A percentile compares a stretch with the other conserved stretches of the same genome.
phyloP scores from a whole-genome alignment of 164 flowering plant species.

The Chimonanthus praecox region DNA sequence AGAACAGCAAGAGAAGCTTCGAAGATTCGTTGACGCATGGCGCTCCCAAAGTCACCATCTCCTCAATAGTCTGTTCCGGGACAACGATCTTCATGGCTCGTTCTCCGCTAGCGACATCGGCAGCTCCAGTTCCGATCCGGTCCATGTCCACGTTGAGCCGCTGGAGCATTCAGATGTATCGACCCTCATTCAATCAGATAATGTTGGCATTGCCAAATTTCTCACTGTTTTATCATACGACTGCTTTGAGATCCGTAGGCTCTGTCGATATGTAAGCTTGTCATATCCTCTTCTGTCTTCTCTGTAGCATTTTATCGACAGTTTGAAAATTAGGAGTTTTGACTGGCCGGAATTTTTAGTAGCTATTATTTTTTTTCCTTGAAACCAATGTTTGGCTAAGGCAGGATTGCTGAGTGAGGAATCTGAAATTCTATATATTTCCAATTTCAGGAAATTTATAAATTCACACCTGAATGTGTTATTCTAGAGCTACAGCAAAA shows the following conservation, averaged over 20 bases:
- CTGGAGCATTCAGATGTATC: conserved; percentile 15
- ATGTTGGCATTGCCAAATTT: conserved; percentile 23
- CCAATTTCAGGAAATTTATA: too few relatives aligned
- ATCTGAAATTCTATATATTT: too few relatives aligned
- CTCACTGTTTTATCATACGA: conserved; percentile 23
- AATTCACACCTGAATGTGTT: too few relatives aligned
- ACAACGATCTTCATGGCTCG: conserved; percentile 6
- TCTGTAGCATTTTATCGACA: not conserved
- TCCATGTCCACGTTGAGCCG: conserved; percentile 17
- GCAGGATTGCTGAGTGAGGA: too few relatives aligned
- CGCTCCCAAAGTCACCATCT: conserved; percentile 13
- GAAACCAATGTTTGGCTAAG: too few relatives aligned
- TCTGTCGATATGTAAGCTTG: conserved; percentile 18
- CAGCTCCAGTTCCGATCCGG: conserved; percentile 16
- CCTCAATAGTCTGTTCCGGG: conserved; percentile 7
- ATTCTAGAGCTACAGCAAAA: too few relatives aligned
- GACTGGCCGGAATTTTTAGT: not conserved
- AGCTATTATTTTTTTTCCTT: too few relatives aligned
- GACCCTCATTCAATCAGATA: conserved; percentile 18
- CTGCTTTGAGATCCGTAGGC: conserved; percentile 24
- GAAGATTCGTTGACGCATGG: conserved; percentile 25
- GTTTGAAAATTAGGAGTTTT: not conserved
- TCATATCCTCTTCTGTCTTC: not conserved
- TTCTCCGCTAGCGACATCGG: conserved; percentile 2
- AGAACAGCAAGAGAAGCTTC: conserved; percentile 29